Conservation (phyloP, 192 early-diverging fungal genomes). For the Chytriomyces confervae region DNA sequence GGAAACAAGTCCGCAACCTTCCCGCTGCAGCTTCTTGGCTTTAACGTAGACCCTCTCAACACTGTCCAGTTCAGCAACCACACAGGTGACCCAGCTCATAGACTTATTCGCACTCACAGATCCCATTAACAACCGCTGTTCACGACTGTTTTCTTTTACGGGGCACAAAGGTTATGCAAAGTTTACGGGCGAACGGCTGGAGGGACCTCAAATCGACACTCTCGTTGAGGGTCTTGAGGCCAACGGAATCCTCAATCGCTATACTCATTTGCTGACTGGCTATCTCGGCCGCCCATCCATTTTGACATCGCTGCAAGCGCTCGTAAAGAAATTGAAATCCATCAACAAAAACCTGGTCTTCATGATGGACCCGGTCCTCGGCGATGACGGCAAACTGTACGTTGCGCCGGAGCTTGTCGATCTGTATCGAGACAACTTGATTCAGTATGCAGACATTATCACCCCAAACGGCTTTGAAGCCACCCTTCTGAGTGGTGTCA, state of each 20-base stretch:
- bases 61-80: constrained; percentile 96
- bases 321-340: constrained; percentile 60
- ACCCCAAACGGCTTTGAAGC: constrained; percentile 94
- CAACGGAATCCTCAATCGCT: constrained; percentile 73
- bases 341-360: constrained; percentile 34
- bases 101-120: background rate
- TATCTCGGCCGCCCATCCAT: constrained; percentile 82
- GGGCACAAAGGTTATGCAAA: constrained; percentile 68
- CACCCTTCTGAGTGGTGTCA: constrained; percentile 70
- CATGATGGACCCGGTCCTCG: constrained; percentile 87
- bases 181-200: constrained; percentile 73
- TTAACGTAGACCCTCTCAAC: constrained; percentile 91
- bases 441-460: constrained; percentile 74
- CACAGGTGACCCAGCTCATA: constrained; percentile 58
- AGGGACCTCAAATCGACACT: constrained; percentile 66
- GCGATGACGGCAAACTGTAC: constrained; percentile 85
- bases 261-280: constrained; percentile 85
- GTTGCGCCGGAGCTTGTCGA: constrained; percentile 78
- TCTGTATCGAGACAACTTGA: constrained; percentile 74
- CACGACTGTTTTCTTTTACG: background rate
- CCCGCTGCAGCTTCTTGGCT: constrained; percentile 87
- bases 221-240: constrained; percentile 73
- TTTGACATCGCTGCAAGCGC: constrained; percentile 59
- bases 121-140: background rate
- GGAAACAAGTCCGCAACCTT: constrained; percentile 92